Base-by-base conservation (phyloP, 306 rosid species). In the Sindora glabra region DNA sequence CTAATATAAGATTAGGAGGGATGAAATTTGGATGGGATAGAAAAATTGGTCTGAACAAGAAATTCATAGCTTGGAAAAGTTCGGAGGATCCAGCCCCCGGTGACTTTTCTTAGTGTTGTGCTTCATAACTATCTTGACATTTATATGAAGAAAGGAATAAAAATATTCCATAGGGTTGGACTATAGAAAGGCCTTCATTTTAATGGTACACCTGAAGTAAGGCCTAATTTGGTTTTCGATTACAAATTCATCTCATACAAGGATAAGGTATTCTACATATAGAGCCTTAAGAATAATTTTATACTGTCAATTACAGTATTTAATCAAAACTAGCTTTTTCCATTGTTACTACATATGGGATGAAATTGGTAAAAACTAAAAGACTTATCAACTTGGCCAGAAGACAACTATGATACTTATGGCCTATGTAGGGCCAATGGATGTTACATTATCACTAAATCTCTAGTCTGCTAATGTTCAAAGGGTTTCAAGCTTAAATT, bases 1-100 rank as follows among this genome's bases (percentile, higher is more conserved):
- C 76, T 16, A 76, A 79, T 23, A 75, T 79, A 16, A 36, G 62
- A 16, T 58, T 75, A 13, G 65, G 65, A 3, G 68, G 27, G 8
- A 75, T 75, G 85, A 75, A 75, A 36, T 3, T 79, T 15, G 76
- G 81, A 5, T 46, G 70, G 76, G 61, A 79, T 38, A 68, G 63
- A 12, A 38, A 59, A 26, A 79, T 56, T 2, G 51, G 70, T 27
- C 53, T 51, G 4, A 51, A 71, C 3, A 30, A 63, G 3, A 5
- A 12, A 1, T 16, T 79, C 19, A 51, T 72, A 12, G 56, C 81
- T 4, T 71, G 81, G 78, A 71, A 41, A 39, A 63, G 21, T 39
- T 1, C 67, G 9, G 38, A 58, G 0, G 84, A 79, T 0, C 73
- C 76, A 10, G 63, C 75, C 39, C 67, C 56, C 6, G 77, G 62